Percentiles rank a stretch among this genome's conserved stretches.
These are phyloP conservation scores for Trypanosoma congolense DNA, from an alignment of 208 protist species.

Conservation along the genomic window DNA sequence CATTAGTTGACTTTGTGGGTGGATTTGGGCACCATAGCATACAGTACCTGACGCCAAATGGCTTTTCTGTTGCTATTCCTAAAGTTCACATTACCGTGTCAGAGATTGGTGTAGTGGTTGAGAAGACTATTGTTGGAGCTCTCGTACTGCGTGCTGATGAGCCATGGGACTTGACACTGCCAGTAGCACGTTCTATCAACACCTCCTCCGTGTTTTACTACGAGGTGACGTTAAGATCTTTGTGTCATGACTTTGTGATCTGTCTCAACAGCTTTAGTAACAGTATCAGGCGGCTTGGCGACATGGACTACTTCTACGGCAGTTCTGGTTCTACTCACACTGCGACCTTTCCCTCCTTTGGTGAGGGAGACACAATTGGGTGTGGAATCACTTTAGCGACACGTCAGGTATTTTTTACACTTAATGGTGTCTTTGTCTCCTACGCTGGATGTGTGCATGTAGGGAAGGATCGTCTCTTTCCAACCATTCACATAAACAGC, in stretches of 20 bases:
- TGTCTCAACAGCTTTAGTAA: conserved; percentile 12
- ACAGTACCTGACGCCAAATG: conserved; percentile 72
- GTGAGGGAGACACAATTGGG: conserved; percentile 70
- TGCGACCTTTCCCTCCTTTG: conserved; percentile 48
- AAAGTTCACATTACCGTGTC: conserved; percentile 53
- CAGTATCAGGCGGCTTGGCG: conserved; percentile 5
- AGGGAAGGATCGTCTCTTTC: conserved; percentile 45
- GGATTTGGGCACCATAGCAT: conserved; percentile 58
- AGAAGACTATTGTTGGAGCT: conserved; percentile 45
- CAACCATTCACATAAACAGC: conserved; percentile 64
- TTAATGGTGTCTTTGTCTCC: conserved; percentile 79
- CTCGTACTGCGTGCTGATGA: conserved; percentile 79
- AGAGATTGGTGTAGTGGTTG: conserved; percentile 55
- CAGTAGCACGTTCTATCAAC: conserved; percentile 51
- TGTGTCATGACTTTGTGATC: conserved; percentile 13
- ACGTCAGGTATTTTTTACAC: conserved; percentile 77
- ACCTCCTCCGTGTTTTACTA: conserved; percentile 82
- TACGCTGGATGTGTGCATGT: conserved; percentile 43
- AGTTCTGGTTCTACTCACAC: conserved; percentile 53
- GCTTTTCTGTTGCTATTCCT: conserved; percentile 77
- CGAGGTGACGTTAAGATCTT: conserved; percentile 68
- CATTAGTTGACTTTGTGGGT: conserved; percentile 52
- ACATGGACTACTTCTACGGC: conserved; percentile 60
- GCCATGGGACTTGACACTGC: conserved; percentile 67
- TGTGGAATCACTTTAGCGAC: conserved; percentile 73